Evolutionary conservation across 352 stramenopile genomes (phyloP), one percentile per base, ranked within the genome.

Genomic region (Globisporangium takayamanum): DNA sequence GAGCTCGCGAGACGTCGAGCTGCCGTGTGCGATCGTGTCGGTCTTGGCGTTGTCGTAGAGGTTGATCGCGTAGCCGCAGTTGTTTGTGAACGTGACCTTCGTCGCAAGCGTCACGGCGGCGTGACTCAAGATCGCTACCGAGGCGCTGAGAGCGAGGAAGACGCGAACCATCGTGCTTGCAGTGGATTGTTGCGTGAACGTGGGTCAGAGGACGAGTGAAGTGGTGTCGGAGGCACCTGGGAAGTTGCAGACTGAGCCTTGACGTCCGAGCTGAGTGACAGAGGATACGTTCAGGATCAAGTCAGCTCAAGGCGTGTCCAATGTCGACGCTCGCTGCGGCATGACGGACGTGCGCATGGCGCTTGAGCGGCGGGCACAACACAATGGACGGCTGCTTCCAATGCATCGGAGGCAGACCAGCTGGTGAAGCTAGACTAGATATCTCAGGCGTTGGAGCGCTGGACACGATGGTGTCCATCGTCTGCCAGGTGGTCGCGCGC

Each of bases 41-140:
- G 68, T 72, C 42, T 59, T 65, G 30, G 39, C 66, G 62, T 88
- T 87, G 70, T 87, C 74, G 57, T 84, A 87, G 36, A 88, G 53
- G 14, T 71, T 64, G 63, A 88, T 76, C 49, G 53, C 61, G 46
- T 76, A 61, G 25, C 59, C 67, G 58, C 75, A 85, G 48, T 74
- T 69, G 69, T 87, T 87, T 18, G 67, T 62, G 54, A 87, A 85
- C 45, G 50, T 81, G 39, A 85, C 62, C 18, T 68, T 74, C 16
- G 60, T 64, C 10, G 66, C 67, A 39, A 74, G 51, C 16, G 72
- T 77, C 12, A 72, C 63, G 30, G 64, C 63, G 16, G 55, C 64
- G 28, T 73, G 57, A 45, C 66, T 63, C 41, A 72, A 45, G 53
- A 76, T 54, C 20, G 67, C 33, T 33, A 78, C 47, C 3, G 68